Evolutionary conservation across 129 eudicot genomes (phyloP).

Genomic region (Tagetes patula): DNA sequence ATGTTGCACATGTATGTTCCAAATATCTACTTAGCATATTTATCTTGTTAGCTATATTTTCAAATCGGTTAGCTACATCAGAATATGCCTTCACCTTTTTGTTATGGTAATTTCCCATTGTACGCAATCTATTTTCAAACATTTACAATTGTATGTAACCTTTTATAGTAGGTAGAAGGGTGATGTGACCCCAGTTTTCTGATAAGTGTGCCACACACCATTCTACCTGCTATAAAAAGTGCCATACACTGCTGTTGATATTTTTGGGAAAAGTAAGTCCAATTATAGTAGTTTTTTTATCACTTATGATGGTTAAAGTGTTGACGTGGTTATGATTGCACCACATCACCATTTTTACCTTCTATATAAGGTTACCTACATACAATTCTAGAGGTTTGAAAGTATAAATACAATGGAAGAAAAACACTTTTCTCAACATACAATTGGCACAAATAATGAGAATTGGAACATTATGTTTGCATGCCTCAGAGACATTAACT

Average conservation of each 20-base stretch:
- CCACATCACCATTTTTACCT: slow-evolving; percentile 1
- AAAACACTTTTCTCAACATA: background rate
- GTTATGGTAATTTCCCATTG: background rate
- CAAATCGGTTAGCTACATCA: slow-evolving; percentile 12
- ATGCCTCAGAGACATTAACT: background rate
- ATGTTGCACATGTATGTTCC: slow-evolving; percentile 84
- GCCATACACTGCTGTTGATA: background rate
- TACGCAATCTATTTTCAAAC: background rate
- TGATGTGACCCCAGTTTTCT: background rate
- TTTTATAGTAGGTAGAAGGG: background rate
- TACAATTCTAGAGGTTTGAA: background rate
- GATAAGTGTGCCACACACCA: background rate
- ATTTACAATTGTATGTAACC: background rate
- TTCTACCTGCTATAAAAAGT: slow-evolving; percentile 5
- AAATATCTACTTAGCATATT: slow-evolving; percentile 27
- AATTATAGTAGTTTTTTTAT: background rate
- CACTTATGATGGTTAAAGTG: background rate
- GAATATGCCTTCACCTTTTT: background rate
- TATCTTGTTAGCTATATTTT: slow-evolving; percentile 9
- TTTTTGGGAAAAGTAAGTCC: too few species aligned
- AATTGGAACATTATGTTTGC: slow-evolving; percentile 10
- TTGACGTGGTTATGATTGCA: background rate
- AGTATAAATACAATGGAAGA: background rate
- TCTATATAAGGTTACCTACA: background rate
- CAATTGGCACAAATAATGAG: background rate